phyloP scores from a whole-genome alignment of 164 flowering plant species.

The Taxillus chinensis region DNA sequence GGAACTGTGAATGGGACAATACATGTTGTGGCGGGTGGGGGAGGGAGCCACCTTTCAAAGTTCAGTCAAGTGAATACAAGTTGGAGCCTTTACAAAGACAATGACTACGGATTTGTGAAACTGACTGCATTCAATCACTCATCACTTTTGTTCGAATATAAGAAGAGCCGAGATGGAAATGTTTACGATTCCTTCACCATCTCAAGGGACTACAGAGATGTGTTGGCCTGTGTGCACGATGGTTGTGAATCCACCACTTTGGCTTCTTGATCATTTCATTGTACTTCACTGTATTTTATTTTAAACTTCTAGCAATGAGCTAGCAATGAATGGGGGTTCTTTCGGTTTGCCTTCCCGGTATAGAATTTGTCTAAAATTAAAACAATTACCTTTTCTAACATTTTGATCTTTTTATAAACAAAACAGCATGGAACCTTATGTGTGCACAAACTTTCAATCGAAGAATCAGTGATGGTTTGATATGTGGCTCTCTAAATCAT shows the following conservation, averaged over 20 bases:
- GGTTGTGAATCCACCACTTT: slow-evolving; percentile 52
- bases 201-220: slow-evolving; percentile 71
- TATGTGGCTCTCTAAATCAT: too few species aligned
- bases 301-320: too few species aligned
- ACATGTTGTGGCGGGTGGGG: slow-evolving; percentile 83
- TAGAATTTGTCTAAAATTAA: too few species aligned
- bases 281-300: background rate
- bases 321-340: too few species aligned
- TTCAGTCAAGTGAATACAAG: slow-evolving; percentile 30
- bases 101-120: slow-evolving; percentile 70
- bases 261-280: slow-evolving; percentile 21
- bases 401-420: too few species aligned
- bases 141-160: slow-evolving; percentile 78
- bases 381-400: too few species aligned
- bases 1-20: slow-evolving; percentile 69
- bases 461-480: too few species aligned
- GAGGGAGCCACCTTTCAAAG: slow-evolving; percentile 51
- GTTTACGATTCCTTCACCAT: slow-evolving; percentile 85
- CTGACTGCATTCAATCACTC: slow-evolving; percentile 78
- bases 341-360: too few species aligned
- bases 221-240: slow-evolving; percentile 61
- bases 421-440: too few species aligned
- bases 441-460: too few species aligned
- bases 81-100: slow-evolving; percentile 69
- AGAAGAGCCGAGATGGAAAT: slow-evolving; percentile 69